phyloP scores from a whole-genome alignment of 2,329 filamentous ascomycete genomes.

The Fusarium penzigii region DNA sequence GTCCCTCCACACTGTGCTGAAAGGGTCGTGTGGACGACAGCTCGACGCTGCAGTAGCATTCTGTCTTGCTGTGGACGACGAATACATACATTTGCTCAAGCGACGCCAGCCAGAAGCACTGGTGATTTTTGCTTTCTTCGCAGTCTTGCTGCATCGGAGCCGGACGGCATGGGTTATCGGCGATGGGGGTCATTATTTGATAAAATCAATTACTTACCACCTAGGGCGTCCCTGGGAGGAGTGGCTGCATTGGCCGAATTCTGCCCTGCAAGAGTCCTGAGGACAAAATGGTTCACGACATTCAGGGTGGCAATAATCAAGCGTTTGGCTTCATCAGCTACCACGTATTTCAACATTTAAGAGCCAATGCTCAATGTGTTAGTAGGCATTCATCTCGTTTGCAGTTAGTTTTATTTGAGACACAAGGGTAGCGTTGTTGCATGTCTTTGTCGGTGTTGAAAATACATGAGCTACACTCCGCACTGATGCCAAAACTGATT shows the following conservation, averaged over 20 bases:
- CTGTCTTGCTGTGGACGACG: slow-evolving; percentile 11
- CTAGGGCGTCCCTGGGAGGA: neutral
- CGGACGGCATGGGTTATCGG: slow-evolving; percentile 37
- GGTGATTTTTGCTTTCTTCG: slow-evolving; percentile 43
- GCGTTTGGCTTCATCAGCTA: neutral
- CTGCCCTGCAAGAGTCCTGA: neutral
- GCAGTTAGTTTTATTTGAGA: too few relatives aligned
- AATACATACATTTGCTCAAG: slow-evolving; percentile 39
- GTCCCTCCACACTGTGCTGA: neutral
- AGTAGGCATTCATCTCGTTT: too few relatives aligned
- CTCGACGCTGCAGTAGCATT: slow-evolving; percentile 6
- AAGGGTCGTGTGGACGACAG: slow-evolving; percentile 2
- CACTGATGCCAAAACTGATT: too few relatives aligned
- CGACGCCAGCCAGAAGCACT: slow-evolving; percentile 41
- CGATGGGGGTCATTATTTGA: neutral
- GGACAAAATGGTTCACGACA: too few relatives aligned
- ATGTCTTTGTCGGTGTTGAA: too few relatives aligned
- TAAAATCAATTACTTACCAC: neutral
- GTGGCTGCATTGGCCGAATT: neutral
- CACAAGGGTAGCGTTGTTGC: too few relatives aligned
- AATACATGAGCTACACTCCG: too few relatives aligned
- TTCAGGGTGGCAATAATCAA: too few relatives aligned
- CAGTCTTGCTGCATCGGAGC: slow-evolving; percentile 40
- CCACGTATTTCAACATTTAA: too few relatives aligned
- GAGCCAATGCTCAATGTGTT: too few relatives aligned